Evolutionary conservation across 495 filamentous ascomycete species (phyloP).

Genomic region (Tuber calosporum): DNA sequence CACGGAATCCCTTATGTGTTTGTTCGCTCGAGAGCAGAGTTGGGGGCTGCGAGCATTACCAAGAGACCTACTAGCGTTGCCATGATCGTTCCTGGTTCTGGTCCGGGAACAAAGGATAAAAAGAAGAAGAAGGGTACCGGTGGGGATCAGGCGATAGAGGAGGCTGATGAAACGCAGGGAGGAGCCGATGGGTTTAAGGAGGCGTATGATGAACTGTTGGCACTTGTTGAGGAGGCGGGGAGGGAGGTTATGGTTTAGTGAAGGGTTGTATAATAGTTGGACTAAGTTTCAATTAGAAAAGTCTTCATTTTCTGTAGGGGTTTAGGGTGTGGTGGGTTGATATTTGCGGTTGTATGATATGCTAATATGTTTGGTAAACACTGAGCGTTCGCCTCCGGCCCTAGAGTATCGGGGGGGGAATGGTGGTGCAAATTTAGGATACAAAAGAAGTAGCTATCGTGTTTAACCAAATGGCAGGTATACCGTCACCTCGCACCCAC

Average conservation of each 20-base stretch:
- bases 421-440: background rate
- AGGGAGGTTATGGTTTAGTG: conserved; percentile 48
- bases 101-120: conserved; percentile 46
- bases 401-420: background rate
- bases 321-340: background rate
- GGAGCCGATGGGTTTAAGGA: conserved; percentile 62
- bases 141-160: conserved; percentile 46
- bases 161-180: conserved; percentile 47
- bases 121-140: conserved; percentile 47
- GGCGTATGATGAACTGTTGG: conserved; percentile 63
- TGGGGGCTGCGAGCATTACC: conserved; percentile 82
- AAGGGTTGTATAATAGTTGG: background rate
- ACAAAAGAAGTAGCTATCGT: background rate
- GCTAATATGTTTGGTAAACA: background rate
- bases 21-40: conserved; percentile 75
- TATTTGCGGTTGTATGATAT: background rate
- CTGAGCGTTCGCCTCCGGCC: background rate
- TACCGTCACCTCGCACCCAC: background rate
- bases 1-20: conserved; percentile 92
- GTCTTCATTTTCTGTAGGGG: background rate
- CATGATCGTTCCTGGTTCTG: conserved; percentile 57
- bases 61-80: conserved; percentile 94
- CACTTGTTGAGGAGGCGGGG: conserved; percentile 65
- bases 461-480: background rate
- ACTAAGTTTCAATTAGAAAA: background rate